These are phyloP conservation scores for Myriosclerotinia duriaeana DNA, from an alignment of 2,329 filamentous ascomycete genomes.

Conservation along the genomic window DNA sequence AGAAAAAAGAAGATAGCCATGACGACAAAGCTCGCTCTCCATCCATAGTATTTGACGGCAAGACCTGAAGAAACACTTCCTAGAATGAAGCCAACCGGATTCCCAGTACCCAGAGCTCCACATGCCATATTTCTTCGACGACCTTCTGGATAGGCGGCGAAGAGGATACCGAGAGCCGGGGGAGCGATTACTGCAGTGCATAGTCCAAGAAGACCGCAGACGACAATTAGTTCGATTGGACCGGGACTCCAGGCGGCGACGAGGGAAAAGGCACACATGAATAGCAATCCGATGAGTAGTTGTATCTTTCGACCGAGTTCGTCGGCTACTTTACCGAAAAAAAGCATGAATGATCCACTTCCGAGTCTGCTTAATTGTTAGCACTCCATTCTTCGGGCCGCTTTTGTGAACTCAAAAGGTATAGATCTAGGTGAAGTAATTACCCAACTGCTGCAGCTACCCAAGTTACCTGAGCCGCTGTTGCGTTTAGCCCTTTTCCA, in stretches of 20 bases:
- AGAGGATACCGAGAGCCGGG: slow-evolving; percentile 63
- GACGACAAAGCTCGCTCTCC: slow-evolving; percentile 63
- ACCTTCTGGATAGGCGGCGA: slow-evolving; percentile 61
- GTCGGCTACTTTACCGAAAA: slow-evolving; percentile 65
- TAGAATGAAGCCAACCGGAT: slow-evolving; percentile 45
- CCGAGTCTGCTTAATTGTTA: slow-evolving; percentile 49
- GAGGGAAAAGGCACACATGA: slow-evolving; percentile 57
- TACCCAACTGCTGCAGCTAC: slow-evolving; percentile 61
- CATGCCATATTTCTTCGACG: slow-evolving; percentile 61
- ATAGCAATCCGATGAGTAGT: slow-evolving; percentile 59
- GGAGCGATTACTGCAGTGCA: slow-evolving; percentile 63
- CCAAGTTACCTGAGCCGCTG: slow-evolving; percentile 65
- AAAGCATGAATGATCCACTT: slow-evolving; percentile 63
- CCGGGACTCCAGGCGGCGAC: slow-evolving; percentile 59
- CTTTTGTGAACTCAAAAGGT: neutral
- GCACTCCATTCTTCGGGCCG: neutral
- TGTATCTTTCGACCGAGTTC: slow-evolving; percentile 62
- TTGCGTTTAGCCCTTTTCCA: slow-evolving; percentile 60
- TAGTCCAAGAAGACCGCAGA: slow-evolving; percentile 65
- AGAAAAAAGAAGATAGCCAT: slow-evolving; percentile 63
- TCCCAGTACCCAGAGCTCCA: slow-evolving; percentile 55
- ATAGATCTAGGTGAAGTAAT: slow-evolving; percentile 20
- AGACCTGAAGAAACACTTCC: slow-evolving; percentile 61
- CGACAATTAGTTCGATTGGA: slow-evolving; percentile 59
- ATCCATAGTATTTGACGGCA: slow-evolving; percentile 59